Evolutionary conservation across 345 rosid species (phyloP).

Genomic region (Corchorus olitorius): DNA sequence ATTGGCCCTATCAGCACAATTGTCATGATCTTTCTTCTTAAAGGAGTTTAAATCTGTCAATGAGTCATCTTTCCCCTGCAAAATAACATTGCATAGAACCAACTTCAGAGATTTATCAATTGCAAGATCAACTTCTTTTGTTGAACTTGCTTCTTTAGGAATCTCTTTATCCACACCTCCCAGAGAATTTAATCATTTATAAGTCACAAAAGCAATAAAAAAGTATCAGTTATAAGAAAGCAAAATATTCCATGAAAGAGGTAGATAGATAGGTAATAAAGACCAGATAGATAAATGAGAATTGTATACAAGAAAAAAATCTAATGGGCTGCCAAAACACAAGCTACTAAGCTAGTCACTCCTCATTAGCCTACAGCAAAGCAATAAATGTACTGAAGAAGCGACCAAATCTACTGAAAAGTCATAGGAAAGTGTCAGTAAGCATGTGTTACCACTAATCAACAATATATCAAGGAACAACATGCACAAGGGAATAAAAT

Average conservation of each 20-base stretch:
- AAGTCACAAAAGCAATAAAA: not conserved
- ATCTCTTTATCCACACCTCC: conserved; percentile 52
- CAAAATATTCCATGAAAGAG: not conserved
- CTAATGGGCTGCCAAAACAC: conserved; percentile 33
- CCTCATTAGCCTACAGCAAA: conserved; percentile 34
- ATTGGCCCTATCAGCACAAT: conserved; percentile 29
- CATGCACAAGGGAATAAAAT: conserved; percentile 2
- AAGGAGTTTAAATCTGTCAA: conserved; percentile 34
- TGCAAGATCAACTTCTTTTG: conserved; percentile 44
- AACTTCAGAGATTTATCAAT: conserved; percentile 55
- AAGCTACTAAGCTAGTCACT: conserved; percentile 23
- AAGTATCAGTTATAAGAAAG: not conserved
- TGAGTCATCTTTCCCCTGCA: conserved; percentile 31
- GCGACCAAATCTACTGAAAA: not conserved
- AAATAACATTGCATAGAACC: conserved; percentile 55
- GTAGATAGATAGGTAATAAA: not conserved
- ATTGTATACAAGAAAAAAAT: conserved; percentile 10
- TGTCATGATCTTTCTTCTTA: conserved; percentile 43
- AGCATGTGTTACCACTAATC: not conserved
- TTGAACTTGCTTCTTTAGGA: conserved; percentile 39
- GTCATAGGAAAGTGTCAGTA: not conserved
- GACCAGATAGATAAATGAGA: not conserved
- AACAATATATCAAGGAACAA: not conserved
- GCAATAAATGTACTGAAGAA: not conserved
- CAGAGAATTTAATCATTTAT: conserved; percentile 2